A percentile compares a stretch with the other conserved stretches of the same genome.
Evolutionary conservation across 2,329 filamentous ascomycete genomes (phyloP).

Genomic region (Aspergillus luchuensis): DNA sequence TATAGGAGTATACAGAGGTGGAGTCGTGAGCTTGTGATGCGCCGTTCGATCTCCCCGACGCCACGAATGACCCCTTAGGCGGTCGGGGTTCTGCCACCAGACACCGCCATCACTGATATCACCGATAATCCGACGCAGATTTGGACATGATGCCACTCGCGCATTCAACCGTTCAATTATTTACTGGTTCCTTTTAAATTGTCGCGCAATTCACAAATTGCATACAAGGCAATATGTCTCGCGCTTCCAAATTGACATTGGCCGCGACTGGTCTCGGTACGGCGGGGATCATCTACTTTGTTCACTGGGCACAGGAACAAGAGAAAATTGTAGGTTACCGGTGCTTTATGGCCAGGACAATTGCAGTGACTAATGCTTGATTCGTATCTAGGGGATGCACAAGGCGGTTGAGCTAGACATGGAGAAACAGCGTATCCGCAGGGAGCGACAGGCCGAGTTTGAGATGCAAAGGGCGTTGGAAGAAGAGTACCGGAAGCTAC

Average conservation of each 20-base stretch:
- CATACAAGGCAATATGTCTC: conserved; percentile 68
- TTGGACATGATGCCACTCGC: conserved; percentile 4
- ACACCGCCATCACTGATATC: conserved; percentile 34
- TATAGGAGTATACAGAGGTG: conserved; percentile 21
- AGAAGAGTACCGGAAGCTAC: conserved; percentile 84
- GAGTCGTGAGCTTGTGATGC: conserved; percentile 33
- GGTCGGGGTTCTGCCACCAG: conserved; percentile 37
- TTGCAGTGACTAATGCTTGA: conserved; percentile 13
- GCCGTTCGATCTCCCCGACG: conserved; percentile 28
- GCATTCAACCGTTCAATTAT: neutral
- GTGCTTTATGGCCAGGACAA: neutral
- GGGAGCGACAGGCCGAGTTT: conserved; percentile 90
- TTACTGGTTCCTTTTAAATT: neutral
- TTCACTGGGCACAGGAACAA: conserved; percentile 83
- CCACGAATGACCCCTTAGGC: conserved; percentile 37
- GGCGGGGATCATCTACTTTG: conserved; percentile 74
- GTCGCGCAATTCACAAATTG: neutral
- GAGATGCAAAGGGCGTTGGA: conserved; percentile 86
- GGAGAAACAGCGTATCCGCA: conserved; percentile 88
- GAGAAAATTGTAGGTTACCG: conserved; percentile 73
- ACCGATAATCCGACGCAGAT: conserved; percentile 15
- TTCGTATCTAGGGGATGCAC: conserved; percentile 74
- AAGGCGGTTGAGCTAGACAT: conserved; percentile 90
- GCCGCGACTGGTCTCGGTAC: conserved; percentile 75
- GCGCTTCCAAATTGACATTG: conserved; percentile 83